Evolutionary conservation across 2,329 filamentous ascomycete genomes (phyloP), one percentile per base, ranked within the genome.

Genomic region (Fusarium nelsonii): DNA sequence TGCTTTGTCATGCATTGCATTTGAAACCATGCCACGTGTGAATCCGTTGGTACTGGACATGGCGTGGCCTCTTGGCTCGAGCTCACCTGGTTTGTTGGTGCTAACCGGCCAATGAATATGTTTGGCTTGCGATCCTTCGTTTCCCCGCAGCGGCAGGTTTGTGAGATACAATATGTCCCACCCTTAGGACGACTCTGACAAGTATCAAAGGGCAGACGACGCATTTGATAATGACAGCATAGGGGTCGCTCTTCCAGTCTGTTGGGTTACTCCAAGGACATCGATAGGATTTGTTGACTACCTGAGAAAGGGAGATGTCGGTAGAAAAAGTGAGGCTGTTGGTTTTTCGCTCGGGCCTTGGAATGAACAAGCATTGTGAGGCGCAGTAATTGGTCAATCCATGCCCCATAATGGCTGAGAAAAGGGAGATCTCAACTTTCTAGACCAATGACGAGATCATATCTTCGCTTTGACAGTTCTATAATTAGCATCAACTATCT

Each of bases 1-100:
- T 34, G 44, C 11, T 64, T 50, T 55, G 39, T 63, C 15, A 64
- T 44, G 39, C 48, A 39, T 45, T 7, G 41, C 26, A 18, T 45
- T 18, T 50, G 46, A 28, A 14, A 50, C 34, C 33, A 26, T 28
- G 16, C 23, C 33, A 39, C 33, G 16, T 28, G 56, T 26, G 40
- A 30, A 57, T 58, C 39, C 43, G 43, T 39, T 15, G 20, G 8
- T 5, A 14, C n/a, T 16, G 26, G 12, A 30, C 18, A 44, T 28
- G 26, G 26, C 39, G 30, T 30, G 15, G 26, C 26, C 16, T 34
- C 32, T 48, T 48, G 33, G 46, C 46, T 50, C 33, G 20, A 50
- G 46, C 46, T 45, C 11, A 50, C 48, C 48, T 49, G 14, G 30
- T 28, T 34, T 14, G 39, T 41, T 49, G 45, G 30, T 30, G 30